Evolutionary conservation across 805 yeast species (phyloP), one percentile per base, ranked within the genome.

Genomic region (Starmerella gropengiesseri): DNA sequence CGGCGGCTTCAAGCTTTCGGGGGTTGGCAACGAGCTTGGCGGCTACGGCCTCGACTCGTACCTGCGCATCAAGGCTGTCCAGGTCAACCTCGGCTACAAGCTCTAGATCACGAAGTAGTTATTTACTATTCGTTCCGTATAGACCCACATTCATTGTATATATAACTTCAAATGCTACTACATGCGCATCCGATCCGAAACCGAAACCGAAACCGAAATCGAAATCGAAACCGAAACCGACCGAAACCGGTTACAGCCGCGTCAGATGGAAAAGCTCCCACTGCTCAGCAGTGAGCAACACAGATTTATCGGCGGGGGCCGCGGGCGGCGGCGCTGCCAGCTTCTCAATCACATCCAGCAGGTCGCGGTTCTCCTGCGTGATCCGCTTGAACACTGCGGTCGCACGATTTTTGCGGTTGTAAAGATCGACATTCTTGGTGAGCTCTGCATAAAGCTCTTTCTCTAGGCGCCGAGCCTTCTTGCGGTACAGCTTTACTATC

Each of bases 11-110:
- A 84, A 84, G 63, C 77, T 78, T 71, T 78, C 91, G 45, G 97
- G 97, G 64, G 69, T 81, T 49, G 96, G 97, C 59, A 76, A 94
- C 64, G 95, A 89, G 70, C 77, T 86, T 73, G 95, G 95, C 57
- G 74, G 73, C 48, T 87, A 84, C 51, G 94, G 93, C 45, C 65
- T 89, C 57, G 82, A 80, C 47, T 79, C 78, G 63, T 89, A 86
- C 71, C 77, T 84, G 49, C 93, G 84, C 63, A 72, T 70, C 52
- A 89, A 87, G 72, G 81, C 95, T 40, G 93, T 87, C 39, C 68
- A 64, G 41, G 59, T 65, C 37, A 54, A 54, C 42, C 48, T 54
- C 26, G 53, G 40, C 29, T 47, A 51, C 46, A 51, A 47, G 44
- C 49, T 54, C n/a, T 54, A 44, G 30, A 28, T 36, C 12, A 4